Conservation (phyloP, 140 eudicot species). For the Erigeron philadelphicus region DNA sequence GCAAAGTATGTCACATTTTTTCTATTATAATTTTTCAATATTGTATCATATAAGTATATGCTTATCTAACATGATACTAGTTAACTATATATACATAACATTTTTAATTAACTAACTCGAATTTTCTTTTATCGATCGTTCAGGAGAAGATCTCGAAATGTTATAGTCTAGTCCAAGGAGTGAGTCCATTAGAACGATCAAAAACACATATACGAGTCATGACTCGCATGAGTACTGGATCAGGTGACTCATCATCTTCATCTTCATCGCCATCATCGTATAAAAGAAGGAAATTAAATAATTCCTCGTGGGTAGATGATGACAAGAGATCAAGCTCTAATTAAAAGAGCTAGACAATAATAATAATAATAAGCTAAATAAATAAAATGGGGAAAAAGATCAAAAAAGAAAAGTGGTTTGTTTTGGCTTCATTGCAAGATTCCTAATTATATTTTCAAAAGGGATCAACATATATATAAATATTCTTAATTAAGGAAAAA, state of each 20-base stretch:
- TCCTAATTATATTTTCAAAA: conserved; percentile 53
- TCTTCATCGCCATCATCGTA: conserved; percentile 43
- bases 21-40: neutral
- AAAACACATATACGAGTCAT: conserved; percentile 58
- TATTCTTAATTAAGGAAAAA: conserved; percentile 1
- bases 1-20: conserved; percentile 48
- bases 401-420: conserved; percentile 15
- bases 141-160: conserved; percentile 70
- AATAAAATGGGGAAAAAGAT: conserved; percentile 24
- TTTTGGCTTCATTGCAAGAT: conserved; percentile 29
- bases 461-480: conserved; percentile 22
- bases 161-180: conserved; percentile 46
- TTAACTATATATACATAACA: neutral
- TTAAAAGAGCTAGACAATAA: conserved; percentile 21
- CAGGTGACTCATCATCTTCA: conserved; percentile 53
- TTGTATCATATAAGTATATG: too few species aligned
- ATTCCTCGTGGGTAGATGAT: conserved; percentile 62
- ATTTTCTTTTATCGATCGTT: neutral
- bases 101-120: neutral
- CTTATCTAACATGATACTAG: too few species aligned
- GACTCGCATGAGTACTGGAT: conserved; percentile 46
- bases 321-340: conserved; percentile 54
- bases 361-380: conserved; percentile 10
- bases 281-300: conserved; percentile 71
- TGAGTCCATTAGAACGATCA: conserved; percentile 21